phyloP scores from a whole-genome alignment of 371 early-diverging fungal species.

The Entomophthora muscae region DNA sequence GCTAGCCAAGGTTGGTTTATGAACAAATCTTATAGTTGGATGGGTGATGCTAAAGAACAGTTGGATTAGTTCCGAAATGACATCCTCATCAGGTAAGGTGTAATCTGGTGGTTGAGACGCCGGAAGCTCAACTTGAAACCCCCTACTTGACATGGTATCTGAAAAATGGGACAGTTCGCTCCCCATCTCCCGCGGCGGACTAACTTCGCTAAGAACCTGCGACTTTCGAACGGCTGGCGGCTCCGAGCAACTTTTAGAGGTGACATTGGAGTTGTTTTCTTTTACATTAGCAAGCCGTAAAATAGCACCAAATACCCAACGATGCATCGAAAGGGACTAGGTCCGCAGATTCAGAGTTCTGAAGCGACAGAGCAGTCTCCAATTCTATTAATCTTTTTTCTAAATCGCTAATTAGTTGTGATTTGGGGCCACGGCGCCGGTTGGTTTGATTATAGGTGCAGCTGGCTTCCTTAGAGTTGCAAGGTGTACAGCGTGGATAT shows the following conservation, averaged over 20 bases:
- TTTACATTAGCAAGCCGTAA: too few species aligned
- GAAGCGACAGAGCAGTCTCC: not conserved
- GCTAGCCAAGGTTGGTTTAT: not conserved
- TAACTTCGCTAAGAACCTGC: not conserved
- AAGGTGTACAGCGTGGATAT: constrained; percentile 16
- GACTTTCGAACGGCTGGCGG: not conserved
- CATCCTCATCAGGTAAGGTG: not conserved
- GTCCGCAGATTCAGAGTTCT: not conserved
- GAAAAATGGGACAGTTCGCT: not conserved
- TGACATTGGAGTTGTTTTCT: not conserved
- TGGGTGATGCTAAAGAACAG: not conserved
- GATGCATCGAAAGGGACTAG: too few species aligned
- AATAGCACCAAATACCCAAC: too few species aligned
- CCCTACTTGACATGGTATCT: not conserved
- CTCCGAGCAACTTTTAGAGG: not conserved
- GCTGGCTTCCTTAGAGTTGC: not conserved
- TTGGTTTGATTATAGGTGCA: constrained; percentile 3
- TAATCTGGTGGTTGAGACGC: not conserved
- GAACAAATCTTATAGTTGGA: constrained; percentile 4
- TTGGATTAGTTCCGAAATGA: not conserved
- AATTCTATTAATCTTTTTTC: constrained; percentile 2
- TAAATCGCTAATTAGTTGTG: not conserved
- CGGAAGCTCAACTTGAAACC: not conserved
- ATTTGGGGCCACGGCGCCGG: constrained; percentile 4
- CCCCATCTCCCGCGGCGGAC: not conserved